phyloP scores from a whole-genome alignment of 345 rosid species.

The Citrus medica region DNA sequence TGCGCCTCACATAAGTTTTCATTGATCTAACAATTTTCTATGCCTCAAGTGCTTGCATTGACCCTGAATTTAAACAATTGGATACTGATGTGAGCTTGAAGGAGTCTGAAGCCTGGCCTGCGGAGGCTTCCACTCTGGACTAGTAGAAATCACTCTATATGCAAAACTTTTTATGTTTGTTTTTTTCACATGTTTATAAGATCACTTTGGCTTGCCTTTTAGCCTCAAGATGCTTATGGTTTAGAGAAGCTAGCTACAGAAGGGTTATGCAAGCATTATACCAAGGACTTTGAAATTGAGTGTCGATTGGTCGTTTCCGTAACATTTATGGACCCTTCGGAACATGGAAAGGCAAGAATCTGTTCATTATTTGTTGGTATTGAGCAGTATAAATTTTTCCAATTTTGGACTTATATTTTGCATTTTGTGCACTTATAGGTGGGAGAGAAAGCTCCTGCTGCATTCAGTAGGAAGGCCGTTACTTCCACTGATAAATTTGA shows the following conservation, averaged over 20 bases:
- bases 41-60: constrained; percentile 97
- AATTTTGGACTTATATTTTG: neutral
- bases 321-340: constrained; percentile 98
- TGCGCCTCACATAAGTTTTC: no score
- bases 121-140: constrained; percentile 57
- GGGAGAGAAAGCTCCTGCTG: constrained; percentile 69
- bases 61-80: constrained; percentile 92
- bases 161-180: neutral
- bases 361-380: neutral
- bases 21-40: constrained; percentile 26
- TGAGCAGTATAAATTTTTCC: neutral
- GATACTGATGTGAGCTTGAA: constrained; percentile 96
- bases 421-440: constrained; percentile 25
- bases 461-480: constrained; percentile 49
- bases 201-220: constrained; percentile 13
- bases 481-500: constrained; percentile 50
- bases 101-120: constrained; percentile 99
- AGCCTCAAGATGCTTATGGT: constrained; percentile 99
- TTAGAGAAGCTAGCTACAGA: constrained; percentile 97
- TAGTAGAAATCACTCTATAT: neutral
- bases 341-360: constrained; percentile 81
- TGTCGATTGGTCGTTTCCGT: constrained; percentile 93
- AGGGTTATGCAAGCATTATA: constrained; percentile 95
- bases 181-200: neutral
- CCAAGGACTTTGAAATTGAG: constrained; percentile 86